Evolutionary conservation across 1,284 basidiomycete genomes (phyloP), one percentile per base, ranked within the genome.

Genomic region (Exobasidium cylindrosporum): DNA sequence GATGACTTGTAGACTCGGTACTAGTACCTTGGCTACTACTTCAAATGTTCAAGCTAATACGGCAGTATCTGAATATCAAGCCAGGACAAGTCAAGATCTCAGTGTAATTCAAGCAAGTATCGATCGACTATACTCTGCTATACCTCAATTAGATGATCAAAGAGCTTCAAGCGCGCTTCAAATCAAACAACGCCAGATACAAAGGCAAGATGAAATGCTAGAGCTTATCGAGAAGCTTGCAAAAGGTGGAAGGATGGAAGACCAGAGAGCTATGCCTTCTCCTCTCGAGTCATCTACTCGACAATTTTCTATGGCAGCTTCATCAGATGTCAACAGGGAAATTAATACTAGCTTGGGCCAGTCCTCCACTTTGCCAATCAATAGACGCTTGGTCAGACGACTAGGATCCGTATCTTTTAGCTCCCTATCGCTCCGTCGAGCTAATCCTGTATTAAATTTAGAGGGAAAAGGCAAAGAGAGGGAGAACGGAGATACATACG

Each of bases 91-190:
- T 43, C 58, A 71, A 46, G 71, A 73, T 26, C 65, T 73, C 6
- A 61, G 56, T n/a, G 52, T 73, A 58, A 62, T 72, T 26, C 62
- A 72, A 49, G 64, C 56, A 52, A 66, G 69, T 32, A 73, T 72
- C 57, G 69, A 70, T 13, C 62, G 63, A n/a, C 57, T 73, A 11
- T 67, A 68, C 17, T 57, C 53, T 26, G 69, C 66, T 50, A 66
- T 71, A 56, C 71, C 71, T 43, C 71, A 69, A 55, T 58, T 73
- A 35, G 47, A 59, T 52, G 63, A 73, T 53, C 71, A 73, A 64
- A 66, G 71, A 24, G 61, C 21, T 30, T 40, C 35, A 17, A 28
- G 47, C 47, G n/a, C 47, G 14, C 47, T 28, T 2, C 13, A 50
- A 4, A 13, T 24, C 3, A 14, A 50, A 28, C n/a, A 24, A 50